A percentile compares a stretch with the other conserved stretches of the same genome.
Evolutionary conservation across 345 rosid species (phyloP).

Genomic region (Corymbia maculata): DNA sequence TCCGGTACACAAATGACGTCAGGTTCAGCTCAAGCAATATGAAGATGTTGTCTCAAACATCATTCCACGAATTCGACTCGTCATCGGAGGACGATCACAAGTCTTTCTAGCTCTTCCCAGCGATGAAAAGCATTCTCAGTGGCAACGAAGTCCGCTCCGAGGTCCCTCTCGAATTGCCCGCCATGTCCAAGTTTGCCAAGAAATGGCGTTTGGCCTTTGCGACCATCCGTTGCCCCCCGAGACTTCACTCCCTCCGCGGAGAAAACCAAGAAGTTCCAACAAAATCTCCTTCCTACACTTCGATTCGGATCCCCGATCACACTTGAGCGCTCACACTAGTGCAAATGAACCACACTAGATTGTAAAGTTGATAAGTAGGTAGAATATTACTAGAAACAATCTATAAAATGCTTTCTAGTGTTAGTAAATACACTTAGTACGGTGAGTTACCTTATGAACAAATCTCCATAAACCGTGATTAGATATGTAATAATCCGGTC

Average conservation of each 20-base stretch:
- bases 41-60: background rate
- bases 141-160: background rate
- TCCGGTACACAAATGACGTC: background rate
- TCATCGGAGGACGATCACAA: background rate
- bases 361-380: no score
- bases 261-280: background rate
- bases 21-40: background rate
- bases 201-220: conserved; percentile 47
- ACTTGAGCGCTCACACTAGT: no score
- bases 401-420: no score
- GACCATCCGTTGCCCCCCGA: conserved; percentile 37
- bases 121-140: background rate
- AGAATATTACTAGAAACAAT: no score
- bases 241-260: background rate
- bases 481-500: no score
- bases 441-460: no score
- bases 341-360: no score
- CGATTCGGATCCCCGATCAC: conserved; percentile 4
- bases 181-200: conserved; percentile 13
- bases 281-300: background rate
- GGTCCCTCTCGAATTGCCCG: conserved; percentile 11
- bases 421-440: no score
- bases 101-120: background rate
- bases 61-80: background rate
- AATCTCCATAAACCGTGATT: no score